phyloP scores from a whole-genome alignment of 1,284 basidiomycete genomes.

The Cutaneotrichosporon sp. region DNA sequence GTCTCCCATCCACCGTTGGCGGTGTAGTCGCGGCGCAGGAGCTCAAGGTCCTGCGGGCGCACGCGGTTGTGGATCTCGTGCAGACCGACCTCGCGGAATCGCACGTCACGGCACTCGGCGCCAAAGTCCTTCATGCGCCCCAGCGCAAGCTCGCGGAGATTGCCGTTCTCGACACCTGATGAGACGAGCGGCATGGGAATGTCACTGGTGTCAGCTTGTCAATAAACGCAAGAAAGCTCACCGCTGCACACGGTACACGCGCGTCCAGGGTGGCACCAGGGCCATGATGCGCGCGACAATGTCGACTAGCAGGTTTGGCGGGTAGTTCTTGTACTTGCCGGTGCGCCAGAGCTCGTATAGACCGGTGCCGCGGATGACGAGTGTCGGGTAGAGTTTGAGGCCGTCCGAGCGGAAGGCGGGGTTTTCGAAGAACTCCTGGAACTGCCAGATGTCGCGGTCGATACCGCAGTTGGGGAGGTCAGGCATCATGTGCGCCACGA shows the following conservation, averaged over 20 bases:
- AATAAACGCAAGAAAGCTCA: constrained; percentile 43
- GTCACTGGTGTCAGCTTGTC: constrained; percentile 61
- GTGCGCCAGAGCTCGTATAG: constrained; percentile 96
- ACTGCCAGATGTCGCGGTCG: constrained; percentile 96
- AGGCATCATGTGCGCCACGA: constrained; percentile 98
- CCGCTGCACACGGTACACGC: constrained; percentile 97
- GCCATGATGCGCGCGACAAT: constrained; percentile 95
- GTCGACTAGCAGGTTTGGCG: constrained; percentile 95
- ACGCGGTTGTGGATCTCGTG: constrained; percentile 99
- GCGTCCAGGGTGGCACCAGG: constrained; percentile 96
- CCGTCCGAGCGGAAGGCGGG: constrained; percentile 96
- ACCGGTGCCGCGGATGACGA: constrained; percentile 97
- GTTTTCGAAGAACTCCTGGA: constrained; percentile 93
- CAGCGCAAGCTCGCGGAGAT: constrained; percentile 90
- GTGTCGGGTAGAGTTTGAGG: constrained; percentile 95
- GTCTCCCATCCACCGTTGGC: constrained; percentile 99
- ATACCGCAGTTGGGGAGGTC: constrained; percentile 96
- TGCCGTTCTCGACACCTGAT: constrained; percentile 97
- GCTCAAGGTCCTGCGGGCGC: constrained; percentile 90
- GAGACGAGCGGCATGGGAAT: constrained; percentile 93
- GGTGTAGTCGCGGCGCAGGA: constrained; percentile 93
- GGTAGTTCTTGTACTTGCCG: constrained; percentile 97
- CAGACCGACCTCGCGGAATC: constrained; percentile 96
- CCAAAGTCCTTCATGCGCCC: constrained; percentile 99
- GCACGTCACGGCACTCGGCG: constrained; percentile 93